Base-by-base conservation (phyloP, 2,329 filamentous ascomycete genomes). In the Ophiostoma quercus region DNA sequence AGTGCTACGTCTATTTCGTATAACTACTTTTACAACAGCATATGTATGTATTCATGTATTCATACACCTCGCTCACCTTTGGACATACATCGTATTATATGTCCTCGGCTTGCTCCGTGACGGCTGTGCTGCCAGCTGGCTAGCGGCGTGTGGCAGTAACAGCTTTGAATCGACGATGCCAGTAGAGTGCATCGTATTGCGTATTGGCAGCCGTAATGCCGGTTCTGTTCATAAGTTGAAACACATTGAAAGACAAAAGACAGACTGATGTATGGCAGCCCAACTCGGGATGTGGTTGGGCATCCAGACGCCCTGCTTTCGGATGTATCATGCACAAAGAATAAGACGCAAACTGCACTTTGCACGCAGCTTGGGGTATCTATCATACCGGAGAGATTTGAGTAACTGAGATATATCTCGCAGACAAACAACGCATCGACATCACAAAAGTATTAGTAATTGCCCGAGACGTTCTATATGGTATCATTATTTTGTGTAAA, bases 111-210 rank as follows among this genome's bases (percentile, higher is more conserved):
- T 32, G 60, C 60, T 37, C 60, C 54, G 39, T 57, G 34, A 9
- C 8, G 43, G 29, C 25, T 19, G 57, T 63, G 29, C 32, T 63
- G 63, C 62, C 63, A 66, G 65, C 39, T 66, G 65, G 65, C 65
- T 66, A 66, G 65, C 65, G 65, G 63, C 34, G 12, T 25, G 14
- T 39, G 34, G 19, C 16, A 11, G 29, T 41, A 6, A 12, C 12
- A 41, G 9, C 12, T 8, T 41, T 5, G 3, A 41, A 34, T 34
- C 34, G 14, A 16, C 7, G 29, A 9, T 16, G 14, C 12, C 22
- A 12, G 11, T 32, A 25, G 25, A 11, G 25, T 25, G 25, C 1
- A 29, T 25, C 14, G 14, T 29, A 62, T 63, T 11, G 19, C 14
- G 51, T 57, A 57, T 19, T 25, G n/a, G 51, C n/a, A 57, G 51